Evolutionary conservation across 352 stramenopile genomes (phyloP).

Genomic region (Pythium coloratum): DNA sequence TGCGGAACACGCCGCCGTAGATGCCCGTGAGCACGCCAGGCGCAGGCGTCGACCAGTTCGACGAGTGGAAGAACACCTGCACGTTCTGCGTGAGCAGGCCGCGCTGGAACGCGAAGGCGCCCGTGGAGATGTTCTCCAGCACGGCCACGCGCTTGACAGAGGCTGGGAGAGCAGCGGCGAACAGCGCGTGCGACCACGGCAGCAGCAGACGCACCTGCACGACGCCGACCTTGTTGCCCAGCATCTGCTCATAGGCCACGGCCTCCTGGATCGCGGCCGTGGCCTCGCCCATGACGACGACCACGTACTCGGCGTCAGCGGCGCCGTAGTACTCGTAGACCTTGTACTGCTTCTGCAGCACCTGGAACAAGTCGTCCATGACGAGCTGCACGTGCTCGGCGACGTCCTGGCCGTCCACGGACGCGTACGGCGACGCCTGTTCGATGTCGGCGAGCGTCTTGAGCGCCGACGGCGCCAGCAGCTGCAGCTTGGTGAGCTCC

Average conservation of each 20-base stretch:
- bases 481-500: slow-evolving; percentile 61
- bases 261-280: slow-evolving; percentile 54
- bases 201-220: slow-evolving; percentile 72
- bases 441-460: slow-evolving; percentile 44
- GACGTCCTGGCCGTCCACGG: slow-evolving; percentile 28
- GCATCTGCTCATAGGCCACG: slow-evolving; percentile 73
- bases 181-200: slow-evolving; percentile 75
- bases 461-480: slow-evolving; percentile 54
- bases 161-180: slow-evolving; percentile 55
- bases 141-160: slow-evolving; percentile 63
- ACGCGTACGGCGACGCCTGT: slow-evolving; percentile 8
- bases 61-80: slow-evolving; percentile 74
- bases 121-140: slow-evolving; percentile 69
- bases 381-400: slow-evolving; percentile 71
- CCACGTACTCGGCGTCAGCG: slow-evolving; percentile 61
- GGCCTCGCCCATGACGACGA: slow-evolving; percentile 73
- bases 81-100: slow-evolving; percentile 68
- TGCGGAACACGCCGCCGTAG: slow-evolving; percentile 68
- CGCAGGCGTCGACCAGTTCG: slow-evolving; percentile 34
- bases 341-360: slow-evolving; percentile 76
- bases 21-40: slow-evolving; percentile 57
- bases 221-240: slow-evolving; percentile 73
- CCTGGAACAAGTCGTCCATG: slow-evolving; percentile 76
- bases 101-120: slow-evolving; percentile 63
- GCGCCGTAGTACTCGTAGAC: slow-evolving; percentile 81